These are phyloP conservation scores for Hondaea fermentalgiana DNA, from an alignment of 108 stramenopile genomes.

Conservation along the genomic window DNA sequence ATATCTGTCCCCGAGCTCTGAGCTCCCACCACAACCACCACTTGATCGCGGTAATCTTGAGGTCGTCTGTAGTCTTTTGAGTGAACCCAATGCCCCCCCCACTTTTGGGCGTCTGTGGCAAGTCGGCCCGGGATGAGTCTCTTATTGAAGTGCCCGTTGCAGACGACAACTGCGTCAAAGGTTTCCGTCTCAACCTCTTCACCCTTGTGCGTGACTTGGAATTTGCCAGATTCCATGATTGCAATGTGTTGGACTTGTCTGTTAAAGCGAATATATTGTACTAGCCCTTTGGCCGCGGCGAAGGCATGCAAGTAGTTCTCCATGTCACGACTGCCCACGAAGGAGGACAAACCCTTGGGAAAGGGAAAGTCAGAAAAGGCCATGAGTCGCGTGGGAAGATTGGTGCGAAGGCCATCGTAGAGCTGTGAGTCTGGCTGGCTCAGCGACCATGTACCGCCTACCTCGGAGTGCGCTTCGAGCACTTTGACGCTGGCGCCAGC, in stretches of 20 bases:
- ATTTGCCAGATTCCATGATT: not conserved
- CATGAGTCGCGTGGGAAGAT: not conserved
- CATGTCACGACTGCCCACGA: not conserved
- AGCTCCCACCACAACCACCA: not conserved
- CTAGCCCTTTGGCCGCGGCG: not conserved
- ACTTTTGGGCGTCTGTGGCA: not conserved
- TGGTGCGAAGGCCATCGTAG: slow-evolving; percentile 10
- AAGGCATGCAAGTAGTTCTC: not conserved
- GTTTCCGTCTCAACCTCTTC: not conserved
- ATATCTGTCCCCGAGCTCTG: slow-evolving; percentile 19
- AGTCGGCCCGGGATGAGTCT: not conserved
- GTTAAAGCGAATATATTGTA: not conserved
- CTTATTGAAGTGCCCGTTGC: not conserved
- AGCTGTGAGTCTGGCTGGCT: not conserved
- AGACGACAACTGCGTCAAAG: not conserved
- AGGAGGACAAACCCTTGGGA: not conserved
- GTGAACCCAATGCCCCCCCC: not conserved
- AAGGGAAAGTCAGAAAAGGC: not conserved
- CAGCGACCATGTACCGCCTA: not conserved
- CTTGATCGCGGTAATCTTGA: not conserved
- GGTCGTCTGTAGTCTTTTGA: not conserved
- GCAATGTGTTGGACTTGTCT: not conserved
- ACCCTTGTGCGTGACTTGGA: not conserved
- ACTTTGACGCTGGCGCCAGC: not conserved
- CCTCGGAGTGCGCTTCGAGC: not conserved